Percentiles rank a stretch among this genome's conserved stretches.
Conservation (phyloP, 805 yeast genomes). For the Candida cerambycidarum region DNA sequence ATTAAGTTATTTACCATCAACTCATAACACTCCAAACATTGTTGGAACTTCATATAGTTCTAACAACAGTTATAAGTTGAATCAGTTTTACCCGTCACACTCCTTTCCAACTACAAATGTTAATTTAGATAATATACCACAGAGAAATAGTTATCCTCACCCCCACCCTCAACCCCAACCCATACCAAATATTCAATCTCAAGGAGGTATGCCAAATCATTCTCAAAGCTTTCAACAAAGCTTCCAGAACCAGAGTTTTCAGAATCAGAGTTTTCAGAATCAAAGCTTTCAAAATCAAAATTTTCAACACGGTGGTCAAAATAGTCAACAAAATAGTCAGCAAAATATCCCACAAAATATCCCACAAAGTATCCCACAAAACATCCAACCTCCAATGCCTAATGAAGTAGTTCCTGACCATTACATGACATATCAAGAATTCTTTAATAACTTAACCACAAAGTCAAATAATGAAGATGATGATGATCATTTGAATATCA, state of each 20-base stretch:
- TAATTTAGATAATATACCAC: constrained; percentile 39
- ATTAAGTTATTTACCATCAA: constrained; percentile 37
- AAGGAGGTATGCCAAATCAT: neutral
- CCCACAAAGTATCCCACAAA: neutral
- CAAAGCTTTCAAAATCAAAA: no score
- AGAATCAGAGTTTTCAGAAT: constrained; percentile 5
- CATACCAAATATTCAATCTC: neutral
- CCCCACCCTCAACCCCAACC: constrained; percentile 1
- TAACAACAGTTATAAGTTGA: constrained; percentile 31
- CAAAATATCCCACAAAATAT: neutral
- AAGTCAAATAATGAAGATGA: constrained; percentile 15
- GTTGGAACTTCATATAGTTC: constrained; percentile 44
- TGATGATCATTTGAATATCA: constrained; percentile 68
- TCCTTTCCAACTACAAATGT: constrained; percentile 57
- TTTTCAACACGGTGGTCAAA: no score
- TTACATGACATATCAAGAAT: constrained; percentile 44
- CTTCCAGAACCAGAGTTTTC: constrained; percentile 13
- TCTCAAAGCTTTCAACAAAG: constrained; percentile 3
- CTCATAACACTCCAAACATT: constrained; percentile 44
- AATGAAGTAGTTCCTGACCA: constrained; percentile 34
- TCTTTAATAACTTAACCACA: constrained; percentile 27
- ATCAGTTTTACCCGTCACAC: constrained; percentile 21
- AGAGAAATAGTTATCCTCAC: constrained; percentile 10
- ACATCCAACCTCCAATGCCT: constrained; percentile 3
- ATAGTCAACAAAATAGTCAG: neutral